Evolutionary conservation across 306 rosid genomes (phyloP).

Genomic region (Vigna trinervia): DNA sequence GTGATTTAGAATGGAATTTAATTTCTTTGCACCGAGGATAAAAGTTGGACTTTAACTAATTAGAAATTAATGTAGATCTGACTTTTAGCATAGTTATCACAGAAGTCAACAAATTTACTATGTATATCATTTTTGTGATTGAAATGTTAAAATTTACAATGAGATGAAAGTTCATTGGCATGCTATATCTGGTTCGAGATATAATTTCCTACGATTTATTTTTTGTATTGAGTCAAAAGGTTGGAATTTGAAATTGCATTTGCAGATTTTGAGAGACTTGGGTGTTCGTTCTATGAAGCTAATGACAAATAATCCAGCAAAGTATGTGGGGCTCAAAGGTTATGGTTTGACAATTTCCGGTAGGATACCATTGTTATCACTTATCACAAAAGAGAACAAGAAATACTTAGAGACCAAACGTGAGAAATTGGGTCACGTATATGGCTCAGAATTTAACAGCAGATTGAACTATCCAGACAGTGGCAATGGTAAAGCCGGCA

Average conservation of each 20-base stretch:
- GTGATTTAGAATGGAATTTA: slow-evolving; percentile 3
- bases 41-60: not conserved
- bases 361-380: slow-evolving; percentile 75
- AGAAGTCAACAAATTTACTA: too few relatives aligned
- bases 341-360: slow-evolving; percentile 81
- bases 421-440: slow-evolving; percentile 76
- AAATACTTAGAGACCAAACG: slow-evolving; percentile 82
- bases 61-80: not conserved
- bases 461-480: slow-evolving; percentile 45
- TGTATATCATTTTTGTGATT: too few relatives aligned
- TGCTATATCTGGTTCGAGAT: slow-evolving; percentile 15
- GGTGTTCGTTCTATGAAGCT: slow-evolving; percentile 87
- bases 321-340: slow-evolving; percentile 83
- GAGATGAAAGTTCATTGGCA: slow-evolving; percentile 2
- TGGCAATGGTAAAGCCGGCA: slow-evolving; percentile 47
- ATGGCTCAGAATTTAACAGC: slow-evolving; percentile 54
- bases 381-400: slow-evolving; percentile 74
- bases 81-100: not conserved
- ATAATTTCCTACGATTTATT: slow-evolving; percentile 20
- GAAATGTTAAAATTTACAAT: not conserved
- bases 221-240: slow-evolving; percentile 7
- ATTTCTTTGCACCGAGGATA: not conserved
- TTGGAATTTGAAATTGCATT: slow-evolving; percentile 28
- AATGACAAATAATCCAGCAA: slow-evolving; percentile 90
- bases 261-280: slow-evolving; percentile 81